These are phyloP conservation scores for Hygrocybe coccinea DNA, from an alignment of 768 basidiomycete genomes.

Conservation along the genomic window DNA sequence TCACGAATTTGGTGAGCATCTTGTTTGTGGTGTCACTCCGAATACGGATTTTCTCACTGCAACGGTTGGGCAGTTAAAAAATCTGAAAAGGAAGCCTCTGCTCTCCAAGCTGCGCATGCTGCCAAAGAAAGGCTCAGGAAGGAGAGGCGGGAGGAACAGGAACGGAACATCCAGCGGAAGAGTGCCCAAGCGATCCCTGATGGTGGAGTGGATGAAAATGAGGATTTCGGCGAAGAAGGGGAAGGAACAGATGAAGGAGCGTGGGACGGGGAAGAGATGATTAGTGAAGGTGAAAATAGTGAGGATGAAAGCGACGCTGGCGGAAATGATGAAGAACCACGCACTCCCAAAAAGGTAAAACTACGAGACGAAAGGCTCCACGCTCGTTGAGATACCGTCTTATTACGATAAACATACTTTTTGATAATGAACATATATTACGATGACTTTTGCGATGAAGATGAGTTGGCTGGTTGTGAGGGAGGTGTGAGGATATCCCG, in stretches of 20 bases:
- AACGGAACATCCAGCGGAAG: constrained; percentile 84
- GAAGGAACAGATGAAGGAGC: constrained; percentile 35
- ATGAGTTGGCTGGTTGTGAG: not conserved
- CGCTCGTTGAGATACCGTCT: constrained; percentile 26
- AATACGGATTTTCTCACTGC: constrained; percentile 2
- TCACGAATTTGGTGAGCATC: constrained; percentile 81
- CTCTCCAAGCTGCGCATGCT: constrained; percentile 67
- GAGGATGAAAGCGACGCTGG: constrained; percentile 41
- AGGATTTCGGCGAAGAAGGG: constrained; percentile 36
- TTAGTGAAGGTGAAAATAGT: constrained; percentile 50
- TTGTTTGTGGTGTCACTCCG: constrained; percentile 5
- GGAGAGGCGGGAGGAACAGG: constrained; percentile 83
- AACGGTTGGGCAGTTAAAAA: constrained; percentile 69
- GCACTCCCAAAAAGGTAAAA: constrained; percentile 54
- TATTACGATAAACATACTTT: too few relatives aligned
- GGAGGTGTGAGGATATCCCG: not conserved
- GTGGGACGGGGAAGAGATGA: constrained; percentile 62
- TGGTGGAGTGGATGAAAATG: constrained; percentile 39
- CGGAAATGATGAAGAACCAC: constrained; percentile 46
- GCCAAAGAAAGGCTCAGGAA: constrained; percentile 72
- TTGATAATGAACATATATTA: too few relatives aligned
- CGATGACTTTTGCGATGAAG: not conserved
- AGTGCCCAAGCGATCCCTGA: constrained; percentile 41
- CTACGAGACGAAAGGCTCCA: constrained; percentile 44
- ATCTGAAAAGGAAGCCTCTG: constrained; percentile 66